These are phyloP conservation scores for Olyra latifolia DNA, from an alignment of 176 grass and related monocot species.

Conservation along the genomic window DNA sequence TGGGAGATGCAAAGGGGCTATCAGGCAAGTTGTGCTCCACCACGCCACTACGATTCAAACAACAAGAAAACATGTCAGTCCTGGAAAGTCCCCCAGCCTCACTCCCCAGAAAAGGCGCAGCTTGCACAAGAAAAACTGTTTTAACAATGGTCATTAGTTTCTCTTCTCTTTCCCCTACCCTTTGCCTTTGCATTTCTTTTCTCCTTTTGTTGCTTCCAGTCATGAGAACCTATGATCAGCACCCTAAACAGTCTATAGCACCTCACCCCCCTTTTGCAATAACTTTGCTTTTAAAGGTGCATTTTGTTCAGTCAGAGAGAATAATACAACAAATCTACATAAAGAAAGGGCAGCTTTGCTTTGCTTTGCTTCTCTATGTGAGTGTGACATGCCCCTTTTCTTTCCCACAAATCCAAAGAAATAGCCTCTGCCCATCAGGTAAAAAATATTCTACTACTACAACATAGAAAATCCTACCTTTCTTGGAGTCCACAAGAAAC, in stretches of 20 bases:
- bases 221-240: conserved; percentile 14
- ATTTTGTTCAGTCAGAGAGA: conserved; percentile 30
- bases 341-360: conserved; percentile 16
- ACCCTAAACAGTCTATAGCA: conserved; percentile 13
- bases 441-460: conserved; percentile 19
- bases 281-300: conserved; percentile 23
- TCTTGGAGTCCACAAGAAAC: conserved; percentile 59
- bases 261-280: conserved; percentile 26
- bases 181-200: conserved; percentile 20
- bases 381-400: neutral
- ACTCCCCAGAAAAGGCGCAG: neutral
- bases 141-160: conserved; percentile 27
- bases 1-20: conserved; percentile 73
- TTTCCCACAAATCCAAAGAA: conserved; percentile 43
- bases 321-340: conserved; percentile 21
- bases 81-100: neutral
- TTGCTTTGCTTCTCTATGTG: conserved; percentile 13
- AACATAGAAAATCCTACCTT: conserved; percentile 60
- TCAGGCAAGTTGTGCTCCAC: conserved; percentile 87
- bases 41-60: conserved; percentile 46
- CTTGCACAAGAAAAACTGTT: neutral
- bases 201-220: conserved; percentile 19
- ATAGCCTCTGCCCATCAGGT: conserved; percentile 14
- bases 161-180: conserved; percentile 1
- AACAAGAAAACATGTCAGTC: conserved; percentile 35